Percentiles rank a stretch among this genome's conserved stretches.
Evolutionary conservation across 2,329 filamentous ascomycete species (phyloP).

Genomic region (Ceratocystis eucalypticola): DNA sequence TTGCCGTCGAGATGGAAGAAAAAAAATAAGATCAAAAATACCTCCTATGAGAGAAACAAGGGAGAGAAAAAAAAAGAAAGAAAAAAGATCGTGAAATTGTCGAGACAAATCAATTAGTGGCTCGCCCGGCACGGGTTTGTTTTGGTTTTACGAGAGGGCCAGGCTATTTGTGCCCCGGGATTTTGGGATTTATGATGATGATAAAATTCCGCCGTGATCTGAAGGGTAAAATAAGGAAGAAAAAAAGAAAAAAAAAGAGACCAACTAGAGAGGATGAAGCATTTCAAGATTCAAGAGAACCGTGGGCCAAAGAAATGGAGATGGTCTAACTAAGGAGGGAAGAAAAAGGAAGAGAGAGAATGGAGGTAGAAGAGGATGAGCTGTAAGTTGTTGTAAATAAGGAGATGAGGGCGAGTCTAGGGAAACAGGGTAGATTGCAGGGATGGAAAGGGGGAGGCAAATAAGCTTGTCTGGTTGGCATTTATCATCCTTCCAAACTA

Average conservation of each 20-base stretch:
- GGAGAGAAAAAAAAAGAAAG: slow-evolving; percentile 16
- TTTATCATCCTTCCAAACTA: neutral
- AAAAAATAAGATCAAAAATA: slow-evolving; percentile 18
- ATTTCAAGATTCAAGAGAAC: neutral
- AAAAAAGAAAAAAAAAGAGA: slow-evolving; percentile 1
- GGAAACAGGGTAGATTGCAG: neutral
- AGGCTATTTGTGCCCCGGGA: neutral
- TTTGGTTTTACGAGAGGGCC: neutral
- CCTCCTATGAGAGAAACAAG: slow-evolving; percentile 8
- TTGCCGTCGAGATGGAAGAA: slow-evolving; percentile 12
- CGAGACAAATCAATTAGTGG: neutral
- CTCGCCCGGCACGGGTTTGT: neutral
- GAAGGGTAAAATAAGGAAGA: neutral
- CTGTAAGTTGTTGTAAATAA: neutral
- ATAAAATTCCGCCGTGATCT: neutral
- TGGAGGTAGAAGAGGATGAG: too few relatives aligned
- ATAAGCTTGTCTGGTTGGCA: neutral
- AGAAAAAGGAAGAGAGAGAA: neutral
- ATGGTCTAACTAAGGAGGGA: neutral
- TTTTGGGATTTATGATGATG: neutral
- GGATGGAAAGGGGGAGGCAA: neutral
- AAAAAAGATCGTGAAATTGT: neutral
- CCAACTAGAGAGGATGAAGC: neutral
- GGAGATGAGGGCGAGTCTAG: neutral
- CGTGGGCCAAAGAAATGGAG: neutral